phyloP scores from a whole-genome alignment of 768 basidiomycete species.

The Podaxis sp. region DNA sequence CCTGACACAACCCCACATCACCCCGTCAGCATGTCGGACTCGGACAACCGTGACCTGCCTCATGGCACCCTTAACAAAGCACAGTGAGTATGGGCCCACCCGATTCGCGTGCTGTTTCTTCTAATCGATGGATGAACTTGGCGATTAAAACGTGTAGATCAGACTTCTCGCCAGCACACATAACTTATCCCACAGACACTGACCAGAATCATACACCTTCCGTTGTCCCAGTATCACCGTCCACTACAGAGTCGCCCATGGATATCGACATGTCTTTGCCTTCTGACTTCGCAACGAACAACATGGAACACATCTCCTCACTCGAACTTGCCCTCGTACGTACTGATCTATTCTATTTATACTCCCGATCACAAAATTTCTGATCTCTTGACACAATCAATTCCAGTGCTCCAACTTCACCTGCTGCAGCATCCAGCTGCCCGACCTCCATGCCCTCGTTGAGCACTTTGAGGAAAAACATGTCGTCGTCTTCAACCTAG shows the following conservation, averaged over 20 bases:
- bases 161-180: conserved; percentile 5
- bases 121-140: conserved; percentile 12
- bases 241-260: conserved; percentile 7
- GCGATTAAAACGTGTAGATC: conserved; percentile 12
- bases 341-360: conserved; percentile 10
- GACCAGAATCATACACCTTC: neutral
- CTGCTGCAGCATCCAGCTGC: conserved; percentile 44
- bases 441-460: conserved; percentile 48
- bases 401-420: conserved; percentile 37
- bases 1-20: neutral
- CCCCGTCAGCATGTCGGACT: conserved; percentile 1
- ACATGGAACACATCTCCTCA: conserved; percentile 25
- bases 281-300: conserved; percentile 16
- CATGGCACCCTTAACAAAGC: neutral
- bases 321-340: conserved; percentile 28
- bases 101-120: neutral
- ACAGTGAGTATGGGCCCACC: conserved; percentile 10
- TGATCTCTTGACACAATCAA: conserved; percentile 2
- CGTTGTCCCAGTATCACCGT: neutral
- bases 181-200: conserved; percentile 6
- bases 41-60: neutral
- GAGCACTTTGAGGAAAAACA: conserved; percentile 48
- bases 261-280: conserved; percentile 12
- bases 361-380: conserved; percentile 10
- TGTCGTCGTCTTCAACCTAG: conserved; percentile 21